These are phyloP conservation scores for Globisporangium echinulatum DNA, from an alignment of 352 stramenopile genomes.

Conservation along the genomic window DNA sequence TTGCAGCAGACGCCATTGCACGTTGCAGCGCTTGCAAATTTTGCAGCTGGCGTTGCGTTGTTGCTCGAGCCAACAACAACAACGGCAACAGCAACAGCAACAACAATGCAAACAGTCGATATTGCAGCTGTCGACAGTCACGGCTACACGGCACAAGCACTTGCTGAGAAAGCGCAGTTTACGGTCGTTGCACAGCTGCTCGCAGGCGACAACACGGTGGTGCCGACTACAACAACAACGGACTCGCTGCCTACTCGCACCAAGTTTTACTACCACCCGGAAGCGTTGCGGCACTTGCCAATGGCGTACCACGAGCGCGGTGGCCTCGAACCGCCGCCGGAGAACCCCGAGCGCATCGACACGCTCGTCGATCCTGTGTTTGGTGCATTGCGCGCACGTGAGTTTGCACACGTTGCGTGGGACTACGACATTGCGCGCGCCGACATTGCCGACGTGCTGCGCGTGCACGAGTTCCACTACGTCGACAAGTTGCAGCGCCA, in stretches of 20 bases:
- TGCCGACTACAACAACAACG: too few relatives aligned
- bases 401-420: constrained; percentile 73
- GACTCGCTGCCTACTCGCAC: constrained; percentile 10
- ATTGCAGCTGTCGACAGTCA: constrained; percentile 33
- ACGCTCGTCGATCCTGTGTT: constrained; percentile 73
- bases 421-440: constrained; percentile 58
- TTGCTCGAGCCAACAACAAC: constrained; percentile 12
- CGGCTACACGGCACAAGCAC: constrained; percentile 40
- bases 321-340: constrained; percentile 71
- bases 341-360: constrained; percentile 86
- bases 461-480: constrained; percentile 88
- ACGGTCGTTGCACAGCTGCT: constrained; percentile 10
- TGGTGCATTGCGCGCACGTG: constrained; percentile 59
- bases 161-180: constrained; percentile 41
- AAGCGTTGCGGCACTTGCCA: constrained; percentile 75
- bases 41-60: constrained; percentile 35
- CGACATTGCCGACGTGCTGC: constrained; percentile 84
- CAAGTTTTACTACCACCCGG: constrained; percentile 70
- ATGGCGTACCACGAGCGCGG: constrained; percentile 57
- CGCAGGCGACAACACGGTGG: too few relatives aligned
- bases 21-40: constrained; percentile 46
- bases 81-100: too few relatives aligned
- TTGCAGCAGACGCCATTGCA: constrained; percentile 63
- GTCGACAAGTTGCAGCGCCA: constrained; percentile 58
- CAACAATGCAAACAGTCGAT: constrained; percentile 18